Evolutionary conservation across 164 flowering plant genomes (phyloP).

Genomic region (Chimonanthus salicifolius): DNA sequence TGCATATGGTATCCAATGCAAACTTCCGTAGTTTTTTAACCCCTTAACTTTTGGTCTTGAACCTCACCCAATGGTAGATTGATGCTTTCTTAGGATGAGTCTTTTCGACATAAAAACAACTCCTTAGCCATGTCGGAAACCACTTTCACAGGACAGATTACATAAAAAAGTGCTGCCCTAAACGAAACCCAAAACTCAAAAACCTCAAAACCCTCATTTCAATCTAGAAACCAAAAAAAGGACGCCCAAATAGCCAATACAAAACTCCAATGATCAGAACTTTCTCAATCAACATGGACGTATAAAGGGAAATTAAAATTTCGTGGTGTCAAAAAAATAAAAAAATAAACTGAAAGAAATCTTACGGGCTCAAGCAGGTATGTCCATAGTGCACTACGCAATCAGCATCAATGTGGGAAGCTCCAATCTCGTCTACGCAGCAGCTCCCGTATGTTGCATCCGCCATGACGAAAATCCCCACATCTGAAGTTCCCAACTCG

Average conservation of each 20-base stretch:
- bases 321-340: not conserved
- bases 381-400: constrained; percentile 90
- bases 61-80: too few species aligned
- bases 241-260: not conserved
- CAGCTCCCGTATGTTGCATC: constrained; percentile 93
- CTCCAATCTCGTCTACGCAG: constrained; percentile 95
- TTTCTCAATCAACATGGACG: not conserved
- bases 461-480: constrained; percentile 77
- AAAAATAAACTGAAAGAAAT: not conserved
- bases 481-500: constrained; percentile 17
- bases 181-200: not conserved
- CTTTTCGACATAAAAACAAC: too few species aligned
- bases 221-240: not conserved
- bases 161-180: not conserved
- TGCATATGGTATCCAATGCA: too few species aligned
- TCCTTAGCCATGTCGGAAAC: too few species aligned
- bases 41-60: too few species aligned
- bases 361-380: constrained; percentile 88
- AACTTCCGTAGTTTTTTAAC: too few species aligned
- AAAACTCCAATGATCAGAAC: not conserved
- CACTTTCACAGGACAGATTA: too few species aligned
- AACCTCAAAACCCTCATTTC: not conserved
- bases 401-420: constrained; percentile 71
- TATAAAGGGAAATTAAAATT: not conserved
- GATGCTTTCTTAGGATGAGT: too few species aligned